These are phyloP conservation scores for Aspergillus chevalieri DNA, from an alignment of 2,329 filamentous ascomycete genomes.

Conservation along the genomic window DNA sequence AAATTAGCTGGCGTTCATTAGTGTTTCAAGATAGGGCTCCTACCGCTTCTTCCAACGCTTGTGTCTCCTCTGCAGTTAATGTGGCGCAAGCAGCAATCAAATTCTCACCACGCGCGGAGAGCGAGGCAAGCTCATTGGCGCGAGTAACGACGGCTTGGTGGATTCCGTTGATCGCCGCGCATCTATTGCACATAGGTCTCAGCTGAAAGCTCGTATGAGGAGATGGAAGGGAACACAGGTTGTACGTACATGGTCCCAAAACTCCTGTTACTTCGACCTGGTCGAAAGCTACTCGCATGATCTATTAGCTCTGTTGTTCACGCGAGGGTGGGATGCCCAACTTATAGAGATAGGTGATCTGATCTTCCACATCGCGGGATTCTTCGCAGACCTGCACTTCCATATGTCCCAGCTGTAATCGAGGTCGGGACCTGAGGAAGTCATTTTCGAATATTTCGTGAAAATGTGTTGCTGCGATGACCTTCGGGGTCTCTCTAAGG, in stretches of 20 bases:
- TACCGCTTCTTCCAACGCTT: slow-evolving; percentile 63
- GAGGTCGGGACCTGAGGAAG: slow-evolving; percentile 42
- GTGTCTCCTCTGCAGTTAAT: slow-evolving; percentile 57
- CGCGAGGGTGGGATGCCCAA: slow-evolving; percentile 13
- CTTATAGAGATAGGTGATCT: slow-evolving; percentile 64
- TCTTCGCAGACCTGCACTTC: slow-evolving; percentile 45
- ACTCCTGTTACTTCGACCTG: slow-evolving; percentile 68
- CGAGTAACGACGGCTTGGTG: slow-evolving; percentile 64
- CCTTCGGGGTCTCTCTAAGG: slow-evolving; percentile 49
- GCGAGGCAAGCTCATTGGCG: slow-evolving; percentile 64
- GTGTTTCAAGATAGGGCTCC: slow-evolving; percentile 3
- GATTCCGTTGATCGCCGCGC: slow-evolving; percentile 82
- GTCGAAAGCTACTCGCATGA: slow-evolving; percentile 37
- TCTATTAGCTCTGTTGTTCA: slow-evolving; percentile 4
- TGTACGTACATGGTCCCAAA: slow-evolving; percentile 64
- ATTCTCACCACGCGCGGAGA: slow-evolving; percentile 68
- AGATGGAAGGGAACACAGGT: background rate
- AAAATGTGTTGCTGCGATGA: slow-evolving; percentile 58
- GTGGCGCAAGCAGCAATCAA: slow-evolving; percentile 65
- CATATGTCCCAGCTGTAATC: slow-evolving; percentile 54
- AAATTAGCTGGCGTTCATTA: slow-evolving; percentile 4
- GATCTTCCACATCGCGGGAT: slow-evolving; percentile 42
- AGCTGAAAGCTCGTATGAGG: background rate
- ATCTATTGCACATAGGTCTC: slow-evolving; percentile 39
- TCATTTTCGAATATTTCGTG: slow-evolving; percentile 52